Evolutionary conservation across 2,329 filamentous ascomycete species (phyloP).

Genomic region (Aspergillus proliferans): DNA sequence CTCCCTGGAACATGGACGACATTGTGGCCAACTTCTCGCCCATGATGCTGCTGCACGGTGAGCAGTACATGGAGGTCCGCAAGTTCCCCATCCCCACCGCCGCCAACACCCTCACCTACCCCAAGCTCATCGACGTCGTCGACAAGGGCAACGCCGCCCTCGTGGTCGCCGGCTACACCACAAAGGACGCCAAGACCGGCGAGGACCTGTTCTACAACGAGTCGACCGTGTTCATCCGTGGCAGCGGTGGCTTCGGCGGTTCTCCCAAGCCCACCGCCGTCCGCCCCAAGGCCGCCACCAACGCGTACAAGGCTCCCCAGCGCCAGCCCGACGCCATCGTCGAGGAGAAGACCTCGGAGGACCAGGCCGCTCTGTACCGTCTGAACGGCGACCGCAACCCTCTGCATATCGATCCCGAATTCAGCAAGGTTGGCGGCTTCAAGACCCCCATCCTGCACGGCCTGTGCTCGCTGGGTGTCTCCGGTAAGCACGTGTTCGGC

Average conservation of each 20-base stretch:
- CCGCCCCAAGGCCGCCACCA: slow-evolving; percentile 74
- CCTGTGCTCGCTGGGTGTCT: slow-evolving; percentile 90
- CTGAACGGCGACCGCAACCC: slow-evolving; percentile 94
- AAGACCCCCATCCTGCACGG: slow-evolving; percentile 91
- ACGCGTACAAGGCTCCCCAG: slow-evolving; percentile 69
- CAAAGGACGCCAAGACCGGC: slow-evolving; percentile 75
- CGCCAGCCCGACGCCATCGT: slow-evolving; percentile 73
- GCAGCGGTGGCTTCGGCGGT: slow-evolving; percentile 84
- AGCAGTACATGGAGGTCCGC: slow-evolving; percentile 93
- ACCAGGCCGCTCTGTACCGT: slow-evolving; percentile 90
- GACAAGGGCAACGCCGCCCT: slow-evolving; percentile 92
- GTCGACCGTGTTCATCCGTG: slow-evolving; percentile 83
- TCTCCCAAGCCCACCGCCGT: slow-evolving; percentile 59
- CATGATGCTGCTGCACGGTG: slow-evolving; percentile 98
- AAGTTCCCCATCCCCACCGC: slow-evolving; percentile 87
- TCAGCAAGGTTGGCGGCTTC: slow-evolving; percentile 94
- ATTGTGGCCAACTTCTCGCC: slow-evolving; percentile 94
- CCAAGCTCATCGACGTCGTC: slow-evolving; percentile 82
- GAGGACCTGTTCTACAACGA: slow-evolving; percentile 98
- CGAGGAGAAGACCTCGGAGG: slow-evolving; percentile 78
- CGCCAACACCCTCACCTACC: slow-evolving; percentile 67
- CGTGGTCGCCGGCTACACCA: slow-evolving; percentile 71
- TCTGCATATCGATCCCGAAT: slow-evolving; percentile 88
- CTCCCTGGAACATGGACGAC: slow-evolving; percentile 72
- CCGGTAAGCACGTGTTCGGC: slow-evolving; percentile 82